A percentile compares a stretch with the other conserved stretches of the same genome.
Evolutionary conservation across 306 rosid species (phyloP).

Genomic region (Arachis hypogaea): DNA sequence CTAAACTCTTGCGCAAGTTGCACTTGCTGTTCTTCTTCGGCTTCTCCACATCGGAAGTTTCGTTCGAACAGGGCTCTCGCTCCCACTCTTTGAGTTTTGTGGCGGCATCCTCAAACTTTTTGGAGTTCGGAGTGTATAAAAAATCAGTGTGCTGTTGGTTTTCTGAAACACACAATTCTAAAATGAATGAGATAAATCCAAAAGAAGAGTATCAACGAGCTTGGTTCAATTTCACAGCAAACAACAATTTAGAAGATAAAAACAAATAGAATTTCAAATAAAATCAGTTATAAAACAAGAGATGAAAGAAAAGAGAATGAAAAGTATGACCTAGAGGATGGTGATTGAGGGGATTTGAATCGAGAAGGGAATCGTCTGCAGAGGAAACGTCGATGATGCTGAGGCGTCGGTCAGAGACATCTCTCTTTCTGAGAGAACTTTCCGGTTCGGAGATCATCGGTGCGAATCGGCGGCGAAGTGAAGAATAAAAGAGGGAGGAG

Average conservation of each 20-base stretch:
- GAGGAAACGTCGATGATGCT: slow-evolving; percentile 84
- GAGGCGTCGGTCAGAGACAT: slow-evolving; percentile 62
- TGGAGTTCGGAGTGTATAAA: slow-evolving; percentile 49
- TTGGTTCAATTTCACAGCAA: neutral
- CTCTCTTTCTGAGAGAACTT: slow-evolving; percentile 33
- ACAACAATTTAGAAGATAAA: neutral
- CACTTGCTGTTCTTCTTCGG: slow-evolving; percentile 60
- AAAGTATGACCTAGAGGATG: slow-evolving; percentile 47
- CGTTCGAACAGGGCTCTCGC: slow-evolving; percentile 50
- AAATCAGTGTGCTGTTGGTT: slow-evolving; percentile 46
- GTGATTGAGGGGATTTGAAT: slow-evolving; percentile 28
- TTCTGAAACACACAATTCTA: slow-evolving; percentile 31
- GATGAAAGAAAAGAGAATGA: neutral
- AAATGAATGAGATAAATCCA: neutral
- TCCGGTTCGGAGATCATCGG: slow-evolving; percentile 44
- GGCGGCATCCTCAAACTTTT: slow-evolving; percentile 53
- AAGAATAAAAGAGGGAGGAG: neutral
- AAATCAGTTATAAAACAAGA: neutral
- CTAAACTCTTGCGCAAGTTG: slow-evolving; percentile 92
- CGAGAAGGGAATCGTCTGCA: slow-evolving; percentile 90
- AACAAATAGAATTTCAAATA: neutral
- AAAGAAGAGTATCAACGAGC: neutral
- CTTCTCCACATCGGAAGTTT: slow-evolving; percentile 50
- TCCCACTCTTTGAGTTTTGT: slow-evolving; percentile 51
- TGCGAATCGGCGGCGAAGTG: slow-evolving; percentile 17